Conservation (phyloP, 2,329 filamentous ascomycete species). For the Venturia oleaginea region DNA sequence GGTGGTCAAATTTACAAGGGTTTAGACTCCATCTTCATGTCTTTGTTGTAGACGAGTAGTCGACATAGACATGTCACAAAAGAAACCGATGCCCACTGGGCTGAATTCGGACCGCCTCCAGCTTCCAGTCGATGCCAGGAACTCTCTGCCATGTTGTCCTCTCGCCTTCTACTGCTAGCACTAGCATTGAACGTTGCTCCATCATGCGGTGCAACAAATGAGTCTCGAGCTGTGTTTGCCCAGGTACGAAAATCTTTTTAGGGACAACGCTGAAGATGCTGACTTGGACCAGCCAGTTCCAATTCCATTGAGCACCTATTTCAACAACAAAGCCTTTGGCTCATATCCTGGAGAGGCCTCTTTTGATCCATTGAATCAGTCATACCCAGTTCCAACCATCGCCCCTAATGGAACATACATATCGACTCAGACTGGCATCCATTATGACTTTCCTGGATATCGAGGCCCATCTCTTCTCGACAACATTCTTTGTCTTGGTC, state of each 20-base stretch:
- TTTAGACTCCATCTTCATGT: neutral
- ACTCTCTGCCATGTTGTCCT: neutral
- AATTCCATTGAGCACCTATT: constrained; percentile 26
- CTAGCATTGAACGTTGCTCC: neutral
- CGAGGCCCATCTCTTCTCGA: constrained; percentile 22
- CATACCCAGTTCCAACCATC: constrained; percentile 31
- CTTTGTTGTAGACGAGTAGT: neutral
- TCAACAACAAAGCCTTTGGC: constrained; percentile 43
- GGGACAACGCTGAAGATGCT: neutral
- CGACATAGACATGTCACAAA: neutral
- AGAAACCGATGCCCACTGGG: neutral
- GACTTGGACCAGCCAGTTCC: constrained; percentile 16
- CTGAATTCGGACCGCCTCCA: neutral
- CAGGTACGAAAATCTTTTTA: neutral
- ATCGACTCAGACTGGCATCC: constrained; percentile 33
- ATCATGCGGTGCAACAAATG: neutral
- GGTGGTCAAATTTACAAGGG: neutral
- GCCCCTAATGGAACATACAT: constrained; percentile 27
- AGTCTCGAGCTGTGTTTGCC: neutral
- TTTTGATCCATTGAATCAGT: constrained; percentile 36
- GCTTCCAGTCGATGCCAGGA: neutral
- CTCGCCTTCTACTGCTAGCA: neutral
- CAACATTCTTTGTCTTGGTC: constrained; percentile 36
- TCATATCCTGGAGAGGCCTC: constrained; percentile 36
- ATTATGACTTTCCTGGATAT: constrained; percentile 38